Conservation (phyloP, 1,284 basidiomycete species). For the Boletus hoseneyae region DNA sequence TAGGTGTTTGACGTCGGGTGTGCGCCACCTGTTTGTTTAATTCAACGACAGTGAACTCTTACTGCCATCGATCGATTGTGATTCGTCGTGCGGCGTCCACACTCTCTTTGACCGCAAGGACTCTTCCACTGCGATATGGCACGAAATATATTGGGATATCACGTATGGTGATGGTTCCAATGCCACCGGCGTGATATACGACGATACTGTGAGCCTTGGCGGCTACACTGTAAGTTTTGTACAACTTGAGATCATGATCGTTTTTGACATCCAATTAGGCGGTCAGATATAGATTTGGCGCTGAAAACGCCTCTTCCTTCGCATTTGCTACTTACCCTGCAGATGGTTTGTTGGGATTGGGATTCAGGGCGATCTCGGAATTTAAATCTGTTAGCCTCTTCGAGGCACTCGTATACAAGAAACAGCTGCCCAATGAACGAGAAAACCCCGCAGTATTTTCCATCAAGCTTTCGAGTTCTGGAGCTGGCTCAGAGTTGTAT, state of each 20-base stretch:
- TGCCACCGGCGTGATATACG: constrained; percentile 49
- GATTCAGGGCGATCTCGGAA: constrained; percentile 22
- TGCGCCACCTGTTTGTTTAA: background rate
- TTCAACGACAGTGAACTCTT: constrained; percentile 15
- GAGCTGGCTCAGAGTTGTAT: constrained; percentile 36
- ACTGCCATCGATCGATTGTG: constrained; percentile 21
- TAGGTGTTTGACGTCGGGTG: background rate
- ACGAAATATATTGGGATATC: constrained; percentile 33
- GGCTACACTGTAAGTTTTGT: constrained; percentile 24
- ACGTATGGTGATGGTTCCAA: constrained; percentile 56
- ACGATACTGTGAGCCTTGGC: constrained; percentile 43
- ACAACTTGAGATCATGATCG: background rate
- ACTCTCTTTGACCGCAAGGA: constrained; percentile 32
- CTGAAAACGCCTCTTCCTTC: constrained; percentile 24
- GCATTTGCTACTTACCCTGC: constrained; percentile 16
- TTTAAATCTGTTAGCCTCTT: constrained; percentile 22
- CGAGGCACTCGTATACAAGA: constrained; percentile 23
- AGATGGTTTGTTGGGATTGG: constrained; percentile 36
- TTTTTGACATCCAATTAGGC: constrained; percentile 16
- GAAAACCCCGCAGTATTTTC: constrained; percentile 34
- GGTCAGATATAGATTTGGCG: constrained; percentile 30
- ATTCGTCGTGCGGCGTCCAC: constrained; percentile 30
- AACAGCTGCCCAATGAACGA: constrained; percentile 13
- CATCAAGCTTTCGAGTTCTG: constrained; percentile 33
- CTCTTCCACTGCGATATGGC: constrained; percentile 37